Conservation (phyloP, 345 rosid genomes). For the Eucalyptus globulus region DNA sequence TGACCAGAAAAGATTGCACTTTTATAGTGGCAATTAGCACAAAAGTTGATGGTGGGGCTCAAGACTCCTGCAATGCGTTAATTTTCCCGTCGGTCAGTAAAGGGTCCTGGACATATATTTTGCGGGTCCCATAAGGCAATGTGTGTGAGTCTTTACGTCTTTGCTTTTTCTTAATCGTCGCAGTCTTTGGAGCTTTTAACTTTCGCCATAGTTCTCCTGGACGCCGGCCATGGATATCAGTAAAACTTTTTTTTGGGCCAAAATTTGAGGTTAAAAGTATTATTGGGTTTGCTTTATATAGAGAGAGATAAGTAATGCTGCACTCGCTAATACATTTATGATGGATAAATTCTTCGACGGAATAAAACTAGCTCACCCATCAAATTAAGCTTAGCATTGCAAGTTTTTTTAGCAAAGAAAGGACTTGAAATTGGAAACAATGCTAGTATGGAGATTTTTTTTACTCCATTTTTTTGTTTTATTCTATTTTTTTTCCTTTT, state of each 20-base stretch:
- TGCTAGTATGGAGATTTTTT: not conserved
- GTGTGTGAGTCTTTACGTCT: no score
- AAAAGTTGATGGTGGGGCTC: not conserved
- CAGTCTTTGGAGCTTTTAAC: no score
- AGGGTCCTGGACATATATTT: not conserved
- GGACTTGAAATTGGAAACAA: accelerated
- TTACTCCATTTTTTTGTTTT: no score
- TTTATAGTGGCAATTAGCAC: no score
- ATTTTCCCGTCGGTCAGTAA: not conserved
- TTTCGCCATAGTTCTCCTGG: no score
- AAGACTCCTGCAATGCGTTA: not conserved
- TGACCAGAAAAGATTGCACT: no score
- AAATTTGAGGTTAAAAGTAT: no score
- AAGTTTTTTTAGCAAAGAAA: not conserved
- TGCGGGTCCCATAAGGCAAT: no score
- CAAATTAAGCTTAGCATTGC: not conserved
- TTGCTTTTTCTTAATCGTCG: accelerated
- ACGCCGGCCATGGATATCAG: no score
- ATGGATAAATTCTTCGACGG: not conserved
- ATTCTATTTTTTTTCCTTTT: not conserved
- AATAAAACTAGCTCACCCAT: not conserved
- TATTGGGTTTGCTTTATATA: accelerated
- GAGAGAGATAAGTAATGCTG: not conserved
- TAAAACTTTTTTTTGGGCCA: accelerated
- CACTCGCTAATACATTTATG: not conserved